Evolutionary conservation across 352 stramenopile genomes (phyloP), one percentile per base, ranked within the genome.

Genomic region (Globisporangium recalcitrans): DNA sequence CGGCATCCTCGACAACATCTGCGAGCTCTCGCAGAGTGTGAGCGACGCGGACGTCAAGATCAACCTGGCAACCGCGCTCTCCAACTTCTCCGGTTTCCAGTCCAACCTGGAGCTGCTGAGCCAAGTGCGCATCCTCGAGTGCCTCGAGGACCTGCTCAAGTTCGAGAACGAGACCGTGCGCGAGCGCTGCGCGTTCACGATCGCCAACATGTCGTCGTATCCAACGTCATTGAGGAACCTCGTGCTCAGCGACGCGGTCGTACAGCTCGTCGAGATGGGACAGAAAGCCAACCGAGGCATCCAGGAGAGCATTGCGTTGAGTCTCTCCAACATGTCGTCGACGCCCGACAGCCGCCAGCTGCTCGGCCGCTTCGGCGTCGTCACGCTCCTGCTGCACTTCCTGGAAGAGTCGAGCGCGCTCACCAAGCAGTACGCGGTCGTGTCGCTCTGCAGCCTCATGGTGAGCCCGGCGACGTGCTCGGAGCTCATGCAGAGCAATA

Each of bases 181-280:
- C 3, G 81, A 91, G 60, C 81, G 82, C 63, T 91, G 81, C 52
- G 78, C 85, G 0, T 72, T 91, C 38, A 82, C 81, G 5, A 82
- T 92, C 49, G 81, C 82, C 22, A 94, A 92, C 59, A 80, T 93
- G 5, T 90, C 85, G 26, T 87, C 75, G 4, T 70, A 87, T n/a
- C 49, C 70, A 7, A 52, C 77, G 19, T 88, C 77, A 8, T 67
- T 91, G 8, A 85, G 84, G 56, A 90, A 85, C 44, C 61, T 93
- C 7, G 77, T 84, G 9, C 66, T 82, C 4, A 91, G 78, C 24
- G 74, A 90, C 34, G 74, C 78, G 0, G 76, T 90, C 16, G 73
- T 82, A 10, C 79, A 90, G 59, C 75, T 91, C 16, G 77, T 92
- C 2, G 70, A 89, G 48, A 64, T 91, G 51, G 78, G 76, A 0